Percentiles rank a stretch among this genome's conserved stretches.
These are phyloP conservation scores for Cordyceps fumosorosea DNA, from an alignment of 2,329 filamentous ascomycete genomes.

Conservation along the genomic window DNA sequence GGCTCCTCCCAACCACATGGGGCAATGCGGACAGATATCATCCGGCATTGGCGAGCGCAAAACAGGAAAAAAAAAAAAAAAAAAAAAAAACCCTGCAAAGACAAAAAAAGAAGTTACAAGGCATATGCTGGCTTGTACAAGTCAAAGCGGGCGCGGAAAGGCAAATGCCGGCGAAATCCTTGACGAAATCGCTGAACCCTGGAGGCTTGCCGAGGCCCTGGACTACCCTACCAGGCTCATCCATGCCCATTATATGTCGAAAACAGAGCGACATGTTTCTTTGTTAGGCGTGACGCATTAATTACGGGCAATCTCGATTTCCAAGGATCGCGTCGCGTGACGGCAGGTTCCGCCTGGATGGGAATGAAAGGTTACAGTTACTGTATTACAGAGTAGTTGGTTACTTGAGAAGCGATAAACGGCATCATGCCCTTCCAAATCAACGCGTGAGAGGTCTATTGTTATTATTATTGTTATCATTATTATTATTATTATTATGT, in stretches of 20 bases:
- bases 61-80: too few relatives aligned
- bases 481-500: too few relatives aligned
- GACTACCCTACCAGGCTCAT: neutral
- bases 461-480: too few relatives aligned
- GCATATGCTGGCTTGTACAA: neutral
- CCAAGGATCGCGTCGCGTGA: neutral
- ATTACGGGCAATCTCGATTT: neutral
- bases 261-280: neutral
- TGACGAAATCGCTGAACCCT: neutral
- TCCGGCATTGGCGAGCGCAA: too few relatives aligned
- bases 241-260: neutral
- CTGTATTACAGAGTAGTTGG: too few relatives aligned
- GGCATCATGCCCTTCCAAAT: too few relatives aligned
- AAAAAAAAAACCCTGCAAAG: too few relatives aligned
- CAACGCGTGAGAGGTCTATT: too few relatives aligned
- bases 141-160: slow-evolving; percentile 1
- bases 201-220: neutral
- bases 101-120: neutral
- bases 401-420: neutral
- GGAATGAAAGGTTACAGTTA: too few relatives aligned
- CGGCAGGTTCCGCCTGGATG: neutral
- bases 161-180: neutral
- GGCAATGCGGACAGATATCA: too few relatives aligned
- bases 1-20: too few relatives aligned
- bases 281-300: neutral